phyloP scores from a whole-genome alignment of 2,329 filamentous ascomycete genomes.

The Phialocephala subalpina region DNA sequence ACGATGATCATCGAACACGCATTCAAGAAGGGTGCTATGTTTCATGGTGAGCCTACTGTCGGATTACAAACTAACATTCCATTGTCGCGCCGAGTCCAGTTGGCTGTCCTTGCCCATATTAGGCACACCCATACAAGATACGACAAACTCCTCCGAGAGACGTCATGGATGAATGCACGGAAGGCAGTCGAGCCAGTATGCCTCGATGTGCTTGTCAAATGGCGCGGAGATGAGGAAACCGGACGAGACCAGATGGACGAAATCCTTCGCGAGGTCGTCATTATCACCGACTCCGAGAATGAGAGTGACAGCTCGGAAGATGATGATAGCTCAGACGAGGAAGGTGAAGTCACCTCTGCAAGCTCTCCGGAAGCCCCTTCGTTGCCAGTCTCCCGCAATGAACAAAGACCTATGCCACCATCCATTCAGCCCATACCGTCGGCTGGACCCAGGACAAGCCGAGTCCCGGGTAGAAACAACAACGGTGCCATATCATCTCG shows the following conservation, averaged over 20 bases:
- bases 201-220: conserved; percentile 72
- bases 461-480: not conserved
- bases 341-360: conserved; percentile 36
- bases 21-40: conserved; percentile 63
- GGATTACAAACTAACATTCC: conserved; percentile 63
- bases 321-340: conserved; percentile 32
- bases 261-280: conserved; percentile 70
- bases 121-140: conserved; percentile 73
- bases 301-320: conserved; percentile 27
- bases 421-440: not conserved
- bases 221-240: conserved; percentile 75
- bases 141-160: conserved; percentile 66
- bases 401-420: conserved; percentile 20
- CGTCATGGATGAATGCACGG: conserved; percentile 65
- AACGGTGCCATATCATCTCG: conserved; percentile 31
- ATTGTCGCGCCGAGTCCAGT: conserved; percentile 68
- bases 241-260: conserved; percentile 73
- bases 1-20: conserved; percentile 68
- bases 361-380: conserved; percentile 30
- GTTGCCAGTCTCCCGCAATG: conserved; percentile 25
- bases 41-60: conserved; percentile 63
- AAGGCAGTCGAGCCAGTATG: conserved; percentile 68
- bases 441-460: not conserved
- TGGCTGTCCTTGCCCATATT: conserved; percentile 72
- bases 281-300: conserved; percentile 56